Conservation (phyloP, 192 early-diverging fungal species). For the Dimargaris cristalligena region DNA sequence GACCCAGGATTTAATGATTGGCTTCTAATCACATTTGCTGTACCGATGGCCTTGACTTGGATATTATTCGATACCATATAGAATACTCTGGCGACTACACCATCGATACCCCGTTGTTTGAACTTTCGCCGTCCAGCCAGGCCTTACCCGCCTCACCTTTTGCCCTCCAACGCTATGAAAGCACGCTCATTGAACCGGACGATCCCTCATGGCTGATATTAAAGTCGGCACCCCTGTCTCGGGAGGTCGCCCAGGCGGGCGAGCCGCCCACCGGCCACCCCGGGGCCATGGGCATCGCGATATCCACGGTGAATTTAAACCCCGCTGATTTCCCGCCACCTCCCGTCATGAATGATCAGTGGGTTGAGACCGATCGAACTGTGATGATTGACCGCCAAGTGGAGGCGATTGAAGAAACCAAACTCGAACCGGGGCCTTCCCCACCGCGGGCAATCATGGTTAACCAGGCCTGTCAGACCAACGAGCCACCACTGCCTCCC, state of each 20-base stretch:
- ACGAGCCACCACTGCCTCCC: no score
- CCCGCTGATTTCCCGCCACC: no score
- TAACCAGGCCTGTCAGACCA: neutral
- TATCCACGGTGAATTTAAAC: no score
- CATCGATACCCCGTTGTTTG: neutral
- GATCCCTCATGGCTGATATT: neutral
- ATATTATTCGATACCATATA: no score
- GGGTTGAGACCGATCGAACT: neutral
- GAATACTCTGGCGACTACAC: neutral
- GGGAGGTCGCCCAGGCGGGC: no score
- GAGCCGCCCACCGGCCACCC: neutral
- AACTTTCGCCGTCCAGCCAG: neutral
- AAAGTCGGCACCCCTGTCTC: neutral
- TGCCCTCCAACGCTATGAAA: neutral
- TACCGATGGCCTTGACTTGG: no score
- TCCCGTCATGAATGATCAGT: no score
- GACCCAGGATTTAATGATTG: neutral
- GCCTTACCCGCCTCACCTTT: neutral
- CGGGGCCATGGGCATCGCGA: neutral
- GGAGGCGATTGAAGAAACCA: no score
- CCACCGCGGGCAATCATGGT: no score
- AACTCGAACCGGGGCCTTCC: neutral
- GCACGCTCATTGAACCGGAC: neutral
- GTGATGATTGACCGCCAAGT: neutral
- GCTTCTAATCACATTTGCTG: neutral